phyloP scores from a whole-genome alignment of 179 eudicot genomes.

The Silene noctiflora region DNA sequence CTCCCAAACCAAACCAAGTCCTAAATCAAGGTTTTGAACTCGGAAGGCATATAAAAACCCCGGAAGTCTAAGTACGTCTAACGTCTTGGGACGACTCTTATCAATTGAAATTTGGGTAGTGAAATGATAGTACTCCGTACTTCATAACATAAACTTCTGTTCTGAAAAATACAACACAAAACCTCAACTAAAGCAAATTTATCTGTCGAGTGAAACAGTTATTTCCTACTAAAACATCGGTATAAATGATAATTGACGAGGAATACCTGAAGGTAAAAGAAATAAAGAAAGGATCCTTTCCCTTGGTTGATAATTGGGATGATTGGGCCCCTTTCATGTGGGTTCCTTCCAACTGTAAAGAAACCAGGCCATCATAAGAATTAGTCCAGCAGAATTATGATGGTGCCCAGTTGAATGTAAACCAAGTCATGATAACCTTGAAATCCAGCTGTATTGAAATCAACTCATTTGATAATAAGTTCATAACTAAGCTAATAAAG shows the following conservation, averaged over 20 bases:
- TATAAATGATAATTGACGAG: conserved; percentile 1
- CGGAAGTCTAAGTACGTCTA: too few relatives aligned
- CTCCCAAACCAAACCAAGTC: too few relatives aligned
- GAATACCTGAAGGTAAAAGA: background rate
- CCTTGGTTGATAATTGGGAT: conserved; percentile 3
- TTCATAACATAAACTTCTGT: background rate
- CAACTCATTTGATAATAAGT: conserved; percentile 1
- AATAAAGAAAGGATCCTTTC: conserved; percentile 18
- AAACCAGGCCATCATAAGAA: conserved; percentile 14
- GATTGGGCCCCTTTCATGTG: conserved; percentile 25
- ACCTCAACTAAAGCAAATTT: background rate
- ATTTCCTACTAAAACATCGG: background rate
- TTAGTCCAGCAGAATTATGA: conserved; percentile 27
- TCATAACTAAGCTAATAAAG: background rate
- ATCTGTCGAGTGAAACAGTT: background rate
- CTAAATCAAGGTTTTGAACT: too few relatives aligned
- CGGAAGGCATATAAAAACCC: too few relatives aligned
- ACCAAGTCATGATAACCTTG: conserved; percentile 29
- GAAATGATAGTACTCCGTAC: background rate
- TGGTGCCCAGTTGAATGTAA: conserved; percentile 24
- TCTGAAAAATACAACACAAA: background rate
- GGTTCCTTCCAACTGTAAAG: conserved; percentile 44
- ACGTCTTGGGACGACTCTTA: too few relatives aligned
- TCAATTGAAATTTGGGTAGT: too few relatives aligned
- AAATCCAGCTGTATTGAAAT: conserved; percentile 32